These are phyloP conservation scores for Haberlea rhodopensis DNA, from an alignment of 257 asterid species.

Conservation along the genomic window DNA sequence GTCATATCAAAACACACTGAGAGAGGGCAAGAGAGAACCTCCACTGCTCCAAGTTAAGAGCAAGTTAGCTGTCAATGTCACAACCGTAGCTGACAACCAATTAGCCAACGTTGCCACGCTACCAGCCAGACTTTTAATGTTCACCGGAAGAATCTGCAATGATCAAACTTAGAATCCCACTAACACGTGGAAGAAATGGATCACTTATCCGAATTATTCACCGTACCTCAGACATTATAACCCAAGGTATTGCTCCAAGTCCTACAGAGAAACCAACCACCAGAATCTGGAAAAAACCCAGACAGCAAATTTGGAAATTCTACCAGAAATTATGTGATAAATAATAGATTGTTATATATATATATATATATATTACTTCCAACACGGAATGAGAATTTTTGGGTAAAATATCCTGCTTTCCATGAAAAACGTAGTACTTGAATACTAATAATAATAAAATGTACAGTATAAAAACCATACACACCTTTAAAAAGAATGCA, in stretches of 20 bases:
- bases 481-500: slow-evolving; percentile 66
- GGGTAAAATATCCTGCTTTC: slow-evolving; percentile 51
- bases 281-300: slow-evolving; percentile 45
- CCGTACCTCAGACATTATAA: slow-evolving; percentile 90
- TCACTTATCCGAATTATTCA: neutral
- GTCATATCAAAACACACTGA: neutral
- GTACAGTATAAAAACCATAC: slow-evolving; percentile 1
- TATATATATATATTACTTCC: slow-evolving; percentile 35
- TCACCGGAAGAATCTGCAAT: slow-evolving; percentile 84
- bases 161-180: neutral
- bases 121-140: slow-evolving; percentile 86
- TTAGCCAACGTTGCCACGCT: slow-evolving; percentile 85
- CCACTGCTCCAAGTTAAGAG: slow-evolving; percentile 85
- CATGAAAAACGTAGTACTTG: neutral
- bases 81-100: slow-evolving; percentile 73
- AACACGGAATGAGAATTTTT: slow-evolving; percentile 37
- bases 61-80: slow-evolving; percentile 78
- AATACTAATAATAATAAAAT: neutral
- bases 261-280: slow-evolving; percentile 81
- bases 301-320: slow-evolving; percentile 16
- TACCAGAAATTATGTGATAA: neutral
- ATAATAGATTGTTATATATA: neutral
- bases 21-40: slow-evolving; percentile 50
- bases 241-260: slow-evolving; percentile 85
- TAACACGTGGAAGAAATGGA: neutral